Evolutionary conservation across 2,329 filamentous ascomycete genomes (phyloP), one percentile per base, ranked within the genome.

Genomic region (Xylariomycetidae sp.): DNA sequence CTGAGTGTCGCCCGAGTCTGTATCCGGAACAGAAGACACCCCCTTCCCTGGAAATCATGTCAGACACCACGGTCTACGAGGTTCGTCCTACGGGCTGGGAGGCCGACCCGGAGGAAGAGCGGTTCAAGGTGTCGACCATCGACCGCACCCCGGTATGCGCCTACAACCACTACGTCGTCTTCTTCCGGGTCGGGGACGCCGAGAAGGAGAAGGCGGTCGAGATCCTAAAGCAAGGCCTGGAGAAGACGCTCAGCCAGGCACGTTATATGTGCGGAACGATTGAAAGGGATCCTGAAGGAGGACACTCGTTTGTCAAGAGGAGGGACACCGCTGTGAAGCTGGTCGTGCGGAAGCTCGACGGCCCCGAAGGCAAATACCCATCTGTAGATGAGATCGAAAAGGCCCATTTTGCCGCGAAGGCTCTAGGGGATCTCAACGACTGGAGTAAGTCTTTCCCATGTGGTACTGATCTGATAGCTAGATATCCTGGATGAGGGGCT

Each of bases 81-180:
- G 19, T 31, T 4, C 6, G 20, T 12, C 19, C 18, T 14, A 25
- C 30, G 30, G 18, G 30, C 20, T 31, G 17, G 16, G 23, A n/a
- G n/a, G n/a, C n/a, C 16, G 29, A 31, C 16, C 29, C 29, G 15
- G 15, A 19, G 7, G 29, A 20, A 22, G 29, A 31, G 29, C 29
- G 29, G 9, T 22, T 31, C 29, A 31, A 31, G 29, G 16, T 31
- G 15, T 31, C 29, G 16, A 31, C 29, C 16, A 5, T 31, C 15
- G 29, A 31, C 29, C 17, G 29, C 10, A 19, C 17, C 8, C 16
- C 29, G 4, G 13, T n/a, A n/a, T n/a, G 13, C 16, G 13, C 16
- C 5, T 67, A 63, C 40, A 63, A 56, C 31, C 61, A 60, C 38
- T 66, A 60, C 15, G 57, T 57, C 0, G 35, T 67, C 0, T 65